Conservation (phyloP, 164 flowering plant species). For the Vitis riparia region DNA sequence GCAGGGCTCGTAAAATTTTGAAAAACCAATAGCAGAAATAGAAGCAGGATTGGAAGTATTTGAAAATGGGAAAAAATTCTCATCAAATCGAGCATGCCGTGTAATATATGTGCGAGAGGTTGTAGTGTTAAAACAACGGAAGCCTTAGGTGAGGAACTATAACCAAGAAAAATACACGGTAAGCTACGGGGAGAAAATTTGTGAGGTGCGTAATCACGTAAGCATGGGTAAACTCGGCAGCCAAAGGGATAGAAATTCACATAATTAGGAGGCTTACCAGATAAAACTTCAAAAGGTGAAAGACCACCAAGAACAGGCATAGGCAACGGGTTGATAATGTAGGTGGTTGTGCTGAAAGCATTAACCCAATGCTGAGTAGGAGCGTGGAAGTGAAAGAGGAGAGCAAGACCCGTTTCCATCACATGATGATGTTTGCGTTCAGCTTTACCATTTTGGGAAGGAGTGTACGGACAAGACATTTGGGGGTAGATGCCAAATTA, state of each 20-base stretch:
- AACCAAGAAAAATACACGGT: constrained; percentile 3
- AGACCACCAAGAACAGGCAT: background rate
- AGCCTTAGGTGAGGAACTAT: constrained; percentile 4
- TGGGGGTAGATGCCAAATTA: too few species aligned
- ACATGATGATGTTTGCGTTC: background rate
- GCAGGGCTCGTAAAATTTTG: constrained; percentile 1
- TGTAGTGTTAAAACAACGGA: constrained; percentile 1
- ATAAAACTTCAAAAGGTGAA: constrained; percentile 10
- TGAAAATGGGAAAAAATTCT: background rate
- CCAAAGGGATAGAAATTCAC: constrained; percentile 9
- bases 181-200: constrained; percentile 8
- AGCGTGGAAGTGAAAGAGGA: constrained; percentile 5
- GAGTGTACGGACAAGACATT: constrained; percentile 3
- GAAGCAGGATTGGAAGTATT: background rate
- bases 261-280: constrained; percentile 2
- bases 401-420: background rate
- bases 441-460: constrained; percentile 4
- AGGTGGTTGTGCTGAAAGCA: constrained; percentile 1
- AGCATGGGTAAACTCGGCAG: constrained; percentile 12
- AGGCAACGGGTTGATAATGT: too few species aligned
- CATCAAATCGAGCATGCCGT: constrained; percentile 6
- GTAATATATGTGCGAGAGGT: background rate
- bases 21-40: background rate
- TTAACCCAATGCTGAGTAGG: constrained; percentile 4
- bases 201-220: constrained; percentile 9